Evolutionary conservation across 1,284 basidiomycete genomes (phyloP).

Genomic region (Blastosporella zonata): DNA sequence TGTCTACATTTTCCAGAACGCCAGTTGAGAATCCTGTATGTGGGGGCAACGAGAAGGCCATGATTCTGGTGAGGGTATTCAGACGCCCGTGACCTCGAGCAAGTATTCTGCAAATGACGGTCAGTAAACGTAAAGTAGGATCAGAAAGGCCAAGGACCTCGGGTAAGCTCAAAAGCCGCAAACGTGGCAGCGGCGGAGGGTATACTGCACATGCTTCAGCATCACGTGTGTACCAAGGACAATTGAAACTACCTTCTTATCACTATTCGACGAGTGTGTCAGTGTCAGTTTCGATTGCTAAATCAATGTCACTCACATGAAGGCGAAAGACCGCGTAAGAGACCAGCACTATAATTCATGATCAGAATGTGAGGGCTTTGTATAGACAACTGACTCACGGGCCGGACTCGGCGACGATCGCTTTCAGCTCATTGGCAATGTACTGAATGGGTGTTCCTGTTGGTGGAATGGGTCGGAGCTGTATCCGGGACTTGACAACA

Average conservation of each 20-base stretch:
- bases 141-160: slow-evolving; percentile 46
- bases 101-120: slow-evolving; percentile 30
- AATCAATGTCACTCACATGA: slow-evolving; percentile 46
- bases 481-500: slow-evolving; percentile 88
- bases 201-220: slow-evolving; percentile 36
- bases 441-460: slow-evolving; percentile 79
- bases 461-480: slow-evolving; percentile 77
- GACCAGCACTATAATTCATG: slow-evolving; percentile 46
- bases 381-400: slow-evolving; percentile 46
- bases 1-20: not conserved
- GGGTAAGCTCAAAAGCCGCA: slow-evolving; percentile 85
- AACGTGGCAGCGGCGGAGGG: slow-evolving; percentile 92
- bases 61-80: slow-evolving; percentile 1
- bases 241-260: slow-evolving; percentile 49
- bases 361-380: not conserved
- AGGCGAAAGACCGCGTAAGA: slow-evolving; percentile 74
- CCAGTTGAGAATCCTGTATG: not conserved
- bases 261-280: slow-evolving; percentile 31
- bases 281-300: slow-evolving; percentile 6
- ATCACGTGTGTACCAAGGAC: not conserved
- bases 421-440: slow-evolving; percentile 67
- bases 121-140: slow-evolving; percentile 1
- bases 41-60: not conserved
- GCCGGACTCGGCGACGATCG: slow-evolving; percentile 75
- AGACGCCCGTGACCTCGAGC: slow-evolving; percentile 32